Conservation (phyloP, 164 flowering plant species). For the Santalum album region DNA sequence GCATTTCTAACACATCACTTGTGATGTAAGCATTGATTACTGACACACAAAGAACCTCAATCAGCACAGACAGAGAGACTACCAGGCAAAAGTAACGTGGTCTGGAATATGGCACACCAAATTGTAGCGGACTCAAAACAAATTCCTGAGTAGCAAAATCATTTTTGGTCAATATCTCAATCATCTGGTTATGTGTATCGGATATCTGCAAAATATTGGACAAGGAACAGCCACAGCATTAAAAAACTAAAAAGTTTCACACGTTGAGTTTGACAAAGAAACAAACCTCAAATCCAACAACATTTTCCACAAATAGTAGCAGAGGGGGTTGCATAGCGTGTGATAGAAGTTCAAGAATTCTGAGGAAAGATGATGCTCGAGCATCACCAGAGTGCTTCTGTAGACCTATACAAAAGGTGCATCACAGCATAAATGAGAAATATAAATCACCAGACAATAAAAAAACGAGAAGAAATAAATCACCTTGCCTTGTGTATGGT, state of each 20-base stretch:
- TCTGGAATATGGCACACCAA: constrained; percentile 92
- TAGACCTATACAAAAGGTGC: constrained; percentile 49
- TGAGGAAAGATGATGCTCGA: constrained; percentile 85
- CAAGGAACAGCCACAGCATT: neutral
- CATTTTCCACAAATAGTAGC: constrained; percentile 89
- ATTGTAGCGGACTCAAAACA: constrained; percentile 83
- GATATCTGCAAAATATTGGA: constrained; percentile 51
- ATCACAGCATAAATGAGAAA: too few species aligned
- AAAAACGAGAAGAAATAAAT: constrained; percentile 1
- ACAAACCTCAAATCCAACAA: constrained; percentile 95
- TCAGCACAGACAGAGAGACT: constrained; percentile 9
- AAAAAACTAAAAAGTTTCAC: neutral
- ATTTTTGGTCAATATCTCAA: constrained; percentile 42
- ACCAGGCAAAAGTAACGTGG: constrained; percentile 98
- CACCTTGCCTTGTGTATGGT: constrained; percentile 99
- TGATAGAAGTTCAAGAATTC: constrained; percentile 71
- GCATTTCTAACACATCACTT: neutral
- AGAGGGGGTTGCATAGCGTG: constrained; percentile 45
- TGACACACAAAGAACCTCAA: neutral
- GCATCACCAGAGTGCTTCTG: constrained; percentile 91
- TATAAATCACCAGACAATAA: neutral
- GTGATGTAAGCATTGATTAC: neutral
- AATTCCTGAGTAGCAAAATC: constrained; percentile 69
- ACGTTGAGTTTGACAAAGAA: neutral
- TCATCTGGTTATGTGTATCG: constrained; percentile 72